Percentiles rank a stretch among this genome's conserved stretches.
Conservation (phyloP, 73 alveolate species). For the Paramecium tetraurelia region DNA sequence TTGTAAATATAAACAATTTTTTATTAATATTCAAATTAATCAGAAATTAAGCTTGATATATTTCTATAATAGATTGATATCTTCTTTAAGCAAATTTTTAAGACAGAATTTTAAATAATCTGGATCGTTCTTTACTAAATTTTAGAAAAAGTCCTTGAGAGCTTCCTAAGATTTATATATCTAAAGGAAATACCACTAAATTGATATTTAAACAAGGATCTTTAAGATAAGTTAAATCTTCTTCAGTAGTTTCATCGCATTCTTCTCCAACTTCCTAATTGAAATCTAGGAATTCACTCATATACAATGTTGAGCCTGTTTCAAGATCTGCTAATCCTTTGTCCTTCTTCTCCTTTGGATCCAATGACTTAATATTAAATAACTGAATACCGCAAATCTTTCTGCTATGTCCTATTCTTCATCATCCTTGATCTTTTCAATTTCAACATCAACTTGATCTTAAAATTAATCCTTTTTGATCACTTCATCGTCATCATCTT, state of each 20-base stretch:
- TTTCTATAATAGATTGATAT: constrained; percentile 77
- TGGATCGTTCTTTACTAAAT: constrained; percentile 73
- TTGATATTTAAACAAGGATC: constrained; percentile 79
- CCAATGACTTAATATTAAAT: not conserved
- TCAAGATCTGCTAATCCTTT: constrained; percentile 95
- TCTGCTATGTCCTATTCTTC: constrained; percentile 81
- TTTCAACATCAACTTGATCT: constrained; percentile 78
- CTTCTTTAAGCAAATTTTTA: constrained; percentile 84
- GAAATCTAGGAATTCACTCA: constrained; percentile 94
- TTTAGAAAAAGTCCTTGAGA: constrained; percentile 72
- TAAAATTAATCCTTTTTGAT: constrained; percentile 60
- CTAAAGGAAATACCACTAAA: constrained; percentile 63
- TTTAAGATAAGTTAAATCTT: constrained; percentile 84
- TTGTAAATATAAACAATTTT: not conserved
- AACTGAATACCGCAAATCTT: constrained; percentile 60
- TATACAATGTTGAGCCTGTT: constrained; percentile 93
- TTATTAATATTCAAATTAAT: not conserved
- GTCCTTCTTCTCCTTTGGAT: constrained; percentile 81
- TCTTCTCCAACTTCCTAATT: constrained; percentile 96
- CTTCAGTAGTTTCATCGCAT: constrained; percentile 91
- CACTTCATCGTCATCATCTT: constrained; percentile 71
- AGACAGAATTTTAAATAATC: constrained; percentile 84
- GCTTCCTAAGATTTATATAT: constrained; percentile 35
- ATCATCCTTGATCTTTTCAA: constrained; percentile 79
- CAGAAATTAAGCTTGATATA: constrained; percentile 51